Percentiles rank a stretch among this genome's conserved stretches.
phyloP scores from a whole-genome alignment of 345 rosid genomes.

The Microthlaspi erraticum region DNA sequence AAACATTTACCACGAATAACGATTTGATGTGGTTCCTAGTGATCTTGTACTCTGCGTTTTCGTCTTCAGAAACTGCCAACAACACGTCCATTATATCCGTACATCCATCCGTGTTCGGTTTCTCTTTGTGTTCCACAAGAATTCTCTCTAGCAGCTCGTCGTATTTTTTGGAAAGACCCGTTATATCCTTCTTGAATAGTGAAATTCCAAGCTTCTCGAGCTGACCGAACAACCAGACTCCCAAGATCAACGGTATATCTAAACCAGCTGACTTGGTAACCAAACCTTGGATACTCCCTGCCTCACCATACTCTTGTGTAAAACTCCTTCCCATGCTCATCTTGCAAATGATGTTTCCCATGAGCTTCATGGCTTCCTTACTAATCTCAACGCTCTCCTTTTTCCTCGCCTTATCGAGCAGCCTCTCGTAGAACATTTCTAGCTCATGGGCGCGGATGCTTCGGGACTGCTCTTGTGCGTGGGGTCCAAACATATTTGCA shows the following conservation, averaged over 20 bases:
- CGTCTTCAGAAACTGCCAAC: background rate
- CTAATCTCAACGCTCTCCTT: constrained; percentile 8
- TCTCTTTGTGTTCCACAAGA: constrained; percentile 7
- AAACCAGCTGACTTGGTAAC: background rate
- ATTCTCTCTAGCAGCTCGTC: constrained; percentile 2
- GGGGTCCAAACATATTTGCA: background rate
- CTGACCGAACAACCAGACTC: background rate
- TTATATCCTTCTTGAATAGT: background rate
- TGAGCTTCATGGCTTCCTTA: background rate
- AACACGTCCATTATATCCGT: constrained; percentile 1
- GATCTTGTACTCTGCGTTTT: constrained; percentile 6
- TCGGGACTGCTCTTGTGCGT: constrained; percentile 2
- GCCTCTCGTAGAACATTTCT: background rate
- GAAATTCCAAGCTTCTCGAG: constrained; percentile 4
- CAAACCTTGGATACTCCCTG: constrained; percentile 6
- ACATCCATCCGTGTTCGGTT: background rate
- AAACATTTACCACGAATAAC: constrained; percentile 4
- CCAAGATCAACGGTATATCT: background rate
- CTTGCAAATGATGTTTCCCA: background rate
- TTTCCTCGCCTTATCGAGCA: constrained; percentile 8
- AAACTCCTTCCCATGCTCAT: constrained; percentile 11
- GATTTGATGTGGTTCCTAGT: constrained; percentile 16
- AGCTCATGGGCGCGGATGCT: background rate
- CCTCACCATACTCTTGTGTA: background rate
- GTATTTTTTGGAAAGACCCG: background rate